Conservation (phyloP, 2,329 filamentous ascomycete species). For the Microdochium trichocladiopsis region DNA sequence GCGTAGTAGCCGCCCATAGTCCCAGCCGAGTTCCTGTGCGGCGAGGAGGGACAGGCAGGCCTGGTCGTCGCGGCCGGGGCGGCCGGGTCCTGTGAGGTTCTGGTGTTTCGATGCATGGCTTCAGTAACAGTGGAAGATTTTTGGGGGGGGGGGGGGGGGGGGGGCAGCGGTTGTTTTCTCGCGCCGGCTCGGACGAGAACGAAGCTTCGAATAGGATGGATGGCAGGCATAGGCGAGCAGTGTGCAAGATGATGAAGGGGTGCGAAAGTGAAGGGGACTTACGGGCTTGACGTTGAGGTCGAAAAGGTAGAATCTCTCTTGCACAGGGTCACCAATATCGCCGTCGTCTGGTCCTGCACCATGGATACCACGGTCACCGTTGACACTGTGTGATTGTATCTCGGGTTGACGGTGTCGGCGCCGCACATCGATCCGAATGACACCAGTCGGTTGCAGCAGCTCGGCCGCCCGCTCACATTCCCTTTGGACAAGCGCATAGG, state of each 20-base stretch:
- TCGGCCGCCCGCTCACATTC: conserved; percentile 32
- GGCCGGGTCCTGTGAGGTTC: conserved; percentile 29
- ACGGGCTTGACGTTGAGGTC: conserved; percentile 46
- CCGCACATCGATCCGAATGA: conserved; percentile 38
- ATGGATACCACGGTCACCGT: too few species aligned
- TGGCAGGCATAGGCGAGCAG: too few species aligned
- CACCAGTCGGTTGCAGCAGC: conserved; percentile 30
- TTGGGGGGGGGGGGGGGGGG: too few species aligned
- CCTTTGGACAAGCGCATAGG: conserved; percentile 21
- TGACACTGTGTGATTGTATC: too few species aligned
- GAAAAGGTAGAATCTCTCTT: conserved; percentile 34
- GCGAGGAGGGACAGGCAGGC: conserved; percentile 37
- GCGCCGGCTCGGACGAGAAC: too few species aligned
- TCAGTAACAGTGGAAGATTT: too few species aligned
- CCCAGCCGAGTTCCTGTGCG: conserved; percentile 32
- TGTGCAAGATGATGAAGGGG: too few species aligned
- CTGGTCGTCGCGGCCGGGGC: conserved; percentile 38
- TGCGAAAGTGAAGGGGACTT: too few species aligned
- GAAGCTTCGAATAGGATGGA: too few species aligned
- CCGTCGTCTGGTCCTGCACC: neutral
- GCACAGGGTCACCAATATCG: conserved; percentile 9
- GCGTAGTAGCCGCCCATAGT: conserved; percentile 6
- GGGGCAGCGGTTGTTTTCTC: too few species aligned
- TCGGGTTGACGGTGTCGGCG: too few species aligned
- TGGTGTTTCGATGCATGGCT: too few species aligned